Conservation (phyloP, 2,329 filamentous ascomycete genomes). For the Talaromyces sp. region DNA sequence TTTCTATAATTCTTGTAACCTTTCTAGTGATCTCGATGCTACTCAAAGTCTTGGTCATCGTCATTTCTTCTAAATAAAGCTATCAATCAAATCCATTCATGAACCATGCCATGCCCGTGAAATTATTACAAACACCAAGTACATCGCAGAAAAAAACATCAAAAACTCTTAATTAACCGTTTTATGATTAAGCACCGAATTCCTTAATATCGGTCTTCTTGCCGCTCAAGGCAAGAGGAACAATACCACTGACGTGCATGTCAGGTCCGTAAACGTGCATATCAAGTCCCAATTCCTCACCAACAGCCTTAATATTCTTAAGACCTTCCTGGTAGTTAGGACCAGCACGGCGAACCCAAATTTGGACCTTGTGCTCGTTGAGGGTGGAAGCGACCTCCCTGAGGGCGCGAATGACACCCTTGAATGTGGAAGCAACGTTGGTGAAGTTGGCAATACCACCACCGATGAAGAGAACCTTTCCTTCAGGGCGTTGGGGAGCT, state of each 20-base stretch:
- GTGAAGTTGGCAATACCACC: conserved; percentile 99
- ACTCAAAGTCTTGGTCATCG: conserved; percentile 9
- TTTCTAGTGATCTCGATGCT: neutral
- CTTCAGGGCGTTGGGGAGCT: conserved; percentile 75
- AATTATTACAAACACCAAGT: conserved; percentile 21
- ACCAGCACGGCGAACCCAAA: conserved; percentile 87
- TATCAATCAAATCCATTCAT: conserved; percentile 20
- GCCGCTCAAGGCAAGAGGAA: conserved; percentile 76
- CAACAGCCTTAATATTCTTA: conserved; percentile 98
- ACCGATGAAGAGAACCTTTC: conserved; percentile 99
- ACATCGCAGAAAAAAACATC: conserved; percentile 15
- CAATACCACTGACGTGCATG: conserved; percentile 91
- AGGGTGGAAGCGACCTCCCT: conserved; percentile 82
- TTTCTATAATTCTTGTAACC: neutral
- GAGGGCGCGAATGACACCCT: conserved; percentile 96
- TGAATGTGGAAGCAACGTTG: conserved; percentile 99
- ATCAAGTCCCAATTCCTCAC: conserved; percentile 87
- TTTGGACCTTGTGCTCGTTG: conserved; percentile 94
- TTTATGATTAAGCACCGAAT: conserved; percentile 42
- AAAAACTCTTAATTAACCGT: neutral
- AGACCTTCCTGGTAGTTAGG: conserved; percentile 99
- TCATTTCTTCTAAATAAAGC: conserved; percentile 8
- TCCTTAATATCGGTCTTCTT: conserved; percentile 62
- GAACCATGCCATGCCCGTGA: conserved; percentile 21
- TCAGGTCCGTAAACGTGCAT: conserved; percentile 86